Evolutionary conservation across 2,329 filamentous ascomycete genomes (phyloP).

Genomic region (Diaporthe citriasiana): DNA sequence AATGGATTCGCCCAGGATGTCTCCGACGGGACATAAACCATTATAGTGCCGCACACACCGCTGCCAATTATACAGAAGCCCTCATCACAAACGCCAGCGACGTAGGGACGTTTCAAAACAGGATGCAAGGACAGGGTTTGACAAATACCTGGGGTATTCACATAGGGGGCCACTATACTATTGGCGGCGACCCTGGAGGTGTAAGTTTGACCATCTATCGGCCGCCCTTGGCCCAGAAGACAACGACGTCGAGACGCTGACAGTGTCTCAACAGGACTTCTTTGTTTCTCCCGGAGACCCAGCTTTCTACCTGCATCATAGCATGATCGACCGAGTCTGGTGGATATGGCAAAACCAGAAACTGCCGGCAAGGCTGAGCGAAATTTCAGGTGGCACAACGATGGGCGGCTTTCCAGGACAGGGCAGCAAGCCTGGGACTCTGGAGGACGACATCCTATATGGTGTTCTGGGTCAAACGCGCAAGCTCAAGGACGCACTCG

Average conservation of each 20-base stretch:
- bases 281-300: slow-evolving; percentile 52
- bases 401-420: slow-evolving; percentile 5
- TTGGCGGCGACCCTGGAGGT: slow-evolving; percentile 19
- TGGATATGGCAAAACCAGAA: slow-evolving; percentile 53
- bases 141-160: background rate
- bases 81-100: slow-evolving; percentile 20
- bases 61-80: slow-evolving; percentile 28
- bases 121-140: slow-evolving; percentile 8
- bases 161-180: slow-evolving; percentile 19
- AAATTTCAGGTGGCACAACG: slow-evolving; percentile 12
- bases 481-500: slow-evolving; percentile 8
- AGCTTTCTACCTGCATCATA: slow-evolving; percentile 53
- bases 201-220: background rate
- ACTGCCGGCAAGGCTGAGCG: slow-evolving; percentile 6
- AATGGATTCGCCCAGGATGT: background rate
- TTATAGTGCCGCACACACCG: slow-evolving; percentile 22
- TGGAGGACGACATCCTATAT: slow-evolving; percentile 7
- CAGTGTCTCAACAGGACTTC: slow-evolving; percentile 46
- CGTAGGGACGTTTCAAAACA: slow-evolving; percentile 16
- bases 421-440: background rate
- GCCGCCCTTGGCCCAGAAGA: no score
- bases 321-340: slow-evolving; percentile 51
- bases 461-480: slow-evolving; percentile 5
- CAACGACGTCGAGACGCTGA: background rate
- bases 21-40: slow-evolving; percentile 32